Conservation (phyloP, 2,329 filamentous ascomycete genomes). For the Colletotrichum sp. region DNA sequence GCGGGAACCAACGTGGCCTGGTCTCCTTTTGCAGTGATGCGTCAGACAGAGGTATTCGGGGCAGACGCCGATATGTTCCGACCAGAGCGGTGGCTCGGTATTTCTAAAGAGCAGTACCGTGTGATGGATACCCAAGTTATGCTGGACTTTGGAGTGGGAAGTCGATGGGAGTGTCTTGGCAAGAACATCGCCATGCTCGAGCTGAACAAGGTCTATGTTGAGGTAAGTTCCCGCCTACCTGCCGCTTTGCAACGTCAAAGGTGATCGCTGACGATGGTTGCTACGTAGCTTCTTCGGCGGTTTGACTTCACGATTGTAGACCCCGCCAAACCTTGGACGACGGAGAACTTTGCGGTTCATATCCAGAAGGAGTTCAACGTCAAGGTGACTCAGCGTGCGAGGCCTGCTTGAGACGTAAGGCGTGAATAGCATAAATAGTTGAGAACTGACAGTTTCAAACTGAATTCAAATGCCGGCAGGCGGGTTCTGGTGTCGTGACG, state of each 20-base stretch:
- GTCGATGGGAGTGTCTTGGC: slow-evolving; percentile 42
- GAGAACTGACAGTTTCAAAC: background rate
- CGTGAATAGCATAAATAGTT: background rate
- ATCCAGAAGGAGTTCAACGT: slow-evolving; percentile 29
- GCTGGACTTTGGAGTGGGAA: slow-evolving; percentile 42
- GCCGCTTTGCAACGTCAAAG: background rate
- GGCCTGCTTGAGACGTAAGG: background rate
- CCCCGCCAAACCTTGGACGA: slow-evolving; percentile 32
- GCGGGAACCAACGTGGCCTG: slow-evolving; percentile 33
- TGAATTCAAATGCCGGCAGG: background rate
- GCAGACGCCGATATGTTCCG: slow-evolving; percentile 35
- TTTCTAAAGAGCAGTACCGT: slow-evolving; percentile 29
- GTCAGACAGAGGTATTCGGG: slow-evolving; percentile 37
- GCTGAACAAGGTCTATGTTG: slow-evolving; percentile 42
- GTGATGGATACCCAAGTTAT: slow-evolving; percentile 38
- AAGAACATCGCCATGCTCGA: slow-evolving; percentile 41
- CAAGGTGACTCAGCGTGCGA: slow-evolving; percentile 3
- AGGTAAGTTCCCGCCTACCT: slow-evolving; percentile 32
- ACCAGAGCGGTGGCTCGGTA: slow-evolving; percentile 42
- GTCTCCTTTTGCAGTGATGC: slow-evolving; percentile 37
- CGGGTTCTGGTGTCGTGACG: background rate
- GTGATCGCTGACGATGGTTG: background rate
- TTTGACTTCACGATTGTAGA: slow-evolving; percentile 28
- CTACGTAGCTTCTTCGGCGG: slow-evolving; percentile 27
- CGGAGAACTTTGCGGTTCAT: slow-evolving; percentile 29